These are phyloP conservation scores for Cladochytrium replicatum DNA, from an alignment of 192 early-diverging fungal genomes.

Conservation along the genomic window DNA sequence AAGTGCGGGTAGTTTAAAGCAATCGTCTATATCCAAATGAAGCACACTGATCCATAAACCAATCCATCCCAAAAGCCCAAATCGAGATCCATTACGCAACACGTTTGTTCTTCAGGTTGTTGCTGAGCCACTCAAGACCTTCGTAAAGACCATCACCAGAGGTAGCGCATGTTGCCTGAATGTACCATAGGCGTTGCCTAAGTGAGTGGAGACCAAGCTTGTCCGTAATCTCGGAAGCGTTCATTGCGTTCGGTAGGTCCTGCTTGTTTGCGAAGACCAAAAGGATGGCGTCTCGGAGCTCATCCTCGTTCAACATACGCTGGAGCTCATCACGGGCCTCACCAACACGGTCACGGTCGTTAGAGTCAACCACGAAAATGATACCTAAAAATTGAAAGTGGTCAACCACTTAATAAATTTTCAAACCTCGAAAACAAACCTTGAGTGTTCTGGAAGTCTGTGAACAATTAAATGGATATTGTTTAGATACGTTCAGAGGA, in stretches of 20 bases:
- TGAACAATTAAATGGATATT: not conserved
- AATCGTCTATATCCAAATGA: too few relatives aligned
- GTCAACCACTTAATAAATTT: slow-evolving; percentile 6
- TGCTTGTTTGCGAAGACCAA: slow-evolving; percentile 99
- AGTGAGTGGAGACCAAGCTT: slow-evolving; percentile 81
- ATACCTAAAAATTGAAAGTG: slow-evolving; percentile 34
- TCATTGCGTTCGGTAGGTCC: slow-evolving; percentile 95
- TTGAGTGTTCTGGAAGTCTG: slow-evolving; percentile 94
- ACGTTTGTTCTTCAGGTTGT: slow-evolving; percentile 26
- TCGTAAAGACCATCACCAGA: slow-evolving; percentile 95
- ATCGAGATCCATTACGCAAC: not conserved
- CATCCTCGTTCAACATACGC: slow-evolving; percentile 92
- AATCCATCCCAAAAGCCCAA: not conserved
- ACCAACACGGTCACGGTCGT: slow-evolving; percentile 87
- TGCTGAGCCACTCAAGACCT: slow-evolving; percentile 90
- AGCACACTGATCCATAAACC: not conserved
- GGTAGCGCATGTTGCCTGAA: slow-evolving; percentile 88
- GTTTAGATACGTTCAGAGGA: slow-evolving; percentile 4
- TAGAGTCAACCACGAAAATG: slow-evolving; percentile 95
- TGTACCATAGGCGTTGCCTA: slow-evolving; percentile 80
- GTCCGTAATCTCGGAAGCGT: slow-evolving; percentile 84
- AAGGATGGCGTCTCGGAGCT: slow-evolving; percentile 81
- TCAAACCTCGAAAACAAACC: slow-evolving; percentile 26
- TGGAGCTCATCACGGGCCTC: slow-evolving; percentile 93
- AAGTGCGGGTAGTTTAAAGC: too few relatives aligned